Base-by-base conservation (phyloP, 2,329 filamentous ascomycete species). In the Sporothrix mexicana region DNA sequence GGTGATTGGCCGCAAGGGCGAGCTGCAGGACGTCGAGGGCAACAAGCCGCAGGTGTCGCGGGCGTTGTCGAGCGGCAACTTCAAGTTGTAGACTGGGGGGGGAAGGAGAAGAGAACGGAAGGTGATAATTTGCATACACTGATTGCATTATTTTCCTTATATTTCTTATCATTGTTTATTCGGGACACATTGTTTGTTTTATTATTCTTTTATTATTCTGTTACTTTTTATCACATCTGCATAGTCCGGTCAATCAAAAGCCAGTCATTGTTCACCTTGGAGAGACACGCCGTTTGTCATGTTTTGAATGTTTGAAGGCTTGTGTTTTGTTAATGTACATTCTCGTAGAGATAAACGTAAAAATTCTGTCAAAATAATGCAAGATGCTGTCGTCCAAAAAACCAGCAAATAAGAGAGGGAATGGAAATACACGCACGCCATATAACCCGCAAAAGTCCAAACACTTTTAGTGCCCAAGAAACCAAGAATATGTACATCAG, bases 1-100 rank as follows among this genome's bases (percentile, higher is more conserved):
- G 86, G 88, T 98, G 74, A 96, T 98, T 83, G 95, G 94, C 75
- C 93, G 92, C 83, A 95, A 93, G 85, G 95, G 95, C 70, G 91
- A 95, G 81, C 84, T 97, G 71, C 91, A 91, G 20, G 92, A 97
- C 82, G 88, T 97, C 47, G 90, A 96, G 77, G 95, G 95, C 43
- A 93, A 92, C 78, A 92, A 93, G 84, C 87, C 92, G 59, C 86
- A 86, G 80, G 85, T 82, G 61, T 82, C 81, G 49, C 86, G 84
- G 79, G 80, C 82, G n/a, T 80, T 82, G 57, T 86, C 85, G 68
- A 88, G 88, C 73, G 86, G 87, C 73, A 86, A 83, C 73, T 91
- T 87, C 78, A 92, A 92, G 85, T 79, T 92, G 77, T 92, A 85
- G 75, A 20, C 13, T 17, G 36, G n/a, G 61, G 41, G 9, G 43